phyloP scores from a whole-genome alignment of 129 eudicot genomes.

The Deinandra increscens region DNA sequence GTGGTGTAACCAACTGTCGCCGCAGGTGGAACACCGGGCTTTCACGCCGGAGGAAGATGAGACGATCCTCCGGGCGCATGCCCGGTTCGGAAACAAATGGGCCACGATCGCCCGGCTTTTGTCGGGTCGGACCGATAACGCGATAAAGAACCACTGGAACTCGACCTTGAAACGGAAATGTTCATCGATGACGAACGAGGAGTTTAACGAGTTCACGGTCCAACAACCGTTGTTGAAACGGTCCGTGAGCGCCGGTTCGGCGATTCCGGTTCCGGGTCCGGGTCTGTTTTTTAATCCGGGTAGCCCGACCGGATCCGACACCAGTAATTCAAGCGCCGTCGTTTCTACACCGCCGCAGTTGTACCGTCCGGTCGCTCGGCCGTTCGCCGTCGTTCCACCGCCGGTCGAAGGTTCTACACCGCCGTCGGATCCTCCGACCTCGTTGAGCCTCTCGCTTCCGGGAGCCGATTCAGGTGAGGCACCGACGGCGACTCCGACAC shows the following conservation, averaged over 20 bases:
- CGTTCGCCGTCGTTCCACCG: conserved; percentile 29
- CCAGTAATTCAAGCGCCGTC: conserved; percentile 47
- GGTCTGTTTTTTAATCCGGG: conserved; percentile 43
- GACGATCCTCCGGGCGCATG: not conserved
- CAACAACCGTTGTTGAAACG: conserved; percentile 56
- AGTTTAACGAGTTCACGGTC: conserved; percentile 35
- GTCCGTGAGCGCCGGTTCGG: conserved; percentile 72
- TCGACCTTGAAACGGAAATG: conserved; percentile 5
- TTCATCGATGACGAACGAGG: conserved; percentile 53
- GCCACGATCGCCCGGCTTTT: conserved; percentile 8
- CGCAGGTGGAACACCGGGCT: conserved; percentile 2
- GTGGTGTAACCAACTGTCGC: conserved; percentile 16
- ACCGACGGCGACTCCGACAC: conserved; percentile 3
- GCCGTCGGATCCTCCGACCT: conserved; percentile 45
- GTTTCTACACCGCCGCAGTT: conserved; percentile 39
- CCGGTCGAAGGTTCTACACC: conserved; percentile 10
- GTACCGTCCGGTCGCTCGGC: conserved; percentile 51
- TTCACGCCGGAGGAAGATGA: conserved; percentile 13
- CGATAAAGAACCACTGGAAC: conserved; percentile 2
- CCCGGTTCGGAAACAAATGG: not conserved
- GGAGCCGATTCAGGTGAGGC: conserved; percentile 35
- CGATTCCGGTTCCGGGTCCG: conserved; percentile 45
- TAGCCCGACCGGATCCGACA: conserved; percentile 72
- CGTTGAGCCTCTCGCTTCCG: conserved; percentile 60
- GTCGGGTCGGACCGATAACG: conserved; percentile 8